Evolutionary conservation across 129 eudicot genomes (phyloP), one percentile per base, ranked within the genome.

Genomic region (Logfia minima): DNA sequence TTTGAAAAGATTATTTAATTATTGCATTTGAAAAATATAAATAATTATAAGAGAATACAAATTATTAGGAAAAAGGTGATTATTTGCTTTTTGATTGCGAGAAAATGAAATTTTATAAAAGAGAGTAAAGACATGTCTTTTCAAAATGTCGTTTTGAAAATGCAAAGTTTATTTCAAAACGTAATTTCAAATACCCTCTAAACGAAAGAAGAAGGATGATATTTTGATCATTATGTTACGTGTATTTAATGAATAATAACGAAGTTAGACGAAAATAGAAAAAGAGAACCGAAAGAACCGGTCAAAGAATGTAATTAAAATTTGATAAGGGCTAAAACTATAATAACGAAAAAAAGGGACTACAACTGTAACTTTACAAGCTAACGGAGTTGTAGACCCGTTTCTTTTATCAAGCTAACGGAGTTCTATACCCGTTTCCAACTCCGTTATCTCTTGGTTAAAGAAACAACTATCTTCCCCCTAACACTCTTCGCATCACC

Each of bases 401-500:
- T 81, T 63, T 68, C 35, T 24, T 48, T 48, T 48, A 48, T 48
- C 23, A 56, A 56, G 62, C 62, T 39, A 43, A 43, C 51, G 51
- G 51, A 21, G 19, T 45, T 18, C 6, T 29, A 45, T 32, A 16
- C 48, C 83, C 71, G 76, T 81, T 62, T 68, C 48, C 77, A 79
- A 53, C 69, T 39, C 75, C 79, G 70, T 66, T 74, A 73, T 23
- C 62, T 79, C 71, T 78, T 62, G 29, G 48, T 21, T 17, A 71
- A 8, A 7, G 16, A 60, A 79, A 56, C 45, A 24, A 29, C 67
- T 70, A 56, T 17, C 72, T 43, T 17, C 75, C 68, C 48, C 77
- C 56, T 26, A 0, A 29, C 22, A 11, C 55, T 48, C 32, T 4
- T 63, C 68, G 26, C 19, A 62, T 26, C 64, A 14, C 39, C 55